phyloP scores from a whole-genome alignment of 1,284 basidiomycete genomes.

The Trametes versicolor region DNA sequence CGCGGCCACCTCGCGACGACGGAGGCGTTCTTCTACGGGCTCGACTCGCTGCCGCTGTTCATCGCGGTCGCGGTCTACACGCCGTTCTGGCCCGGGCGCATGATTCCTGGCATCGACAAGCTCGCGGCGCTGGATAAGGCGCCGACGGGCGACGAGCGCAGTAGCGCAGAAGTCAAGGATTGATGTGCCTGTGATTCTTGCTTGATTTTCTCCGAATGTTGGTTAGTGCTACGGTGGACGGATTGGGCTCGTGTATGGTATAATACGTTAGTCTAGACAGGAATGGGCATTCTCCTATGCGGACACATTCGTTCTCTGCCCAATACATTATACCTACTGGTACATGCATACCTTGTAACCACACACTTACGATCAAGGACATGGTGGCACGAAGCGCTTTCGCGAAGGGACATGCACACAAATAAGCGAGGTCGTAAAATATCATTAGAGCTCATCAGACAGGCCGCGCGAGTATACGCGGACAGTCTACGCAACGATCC shows the following conservation, averaged over 20 bases:
- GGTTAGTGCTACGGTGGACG: not conserved
- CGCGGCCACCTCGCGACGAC: constrained; percentile 67
- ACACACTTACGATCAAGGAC: too few species aligned
- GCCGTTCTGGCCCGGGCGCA: constrained; percentile 69
- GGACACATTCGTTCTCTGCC: not conserved
- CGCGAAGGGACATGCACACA: too few species aligned
- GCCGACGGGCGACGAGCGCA: constrained; percentile 5
- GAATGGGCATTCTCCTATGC: not conserved
- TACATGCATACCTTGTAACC: too few species aligned
- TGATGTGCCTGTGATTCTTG: not conserved
- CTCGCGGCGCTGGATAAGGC: constrained; percentile 15
- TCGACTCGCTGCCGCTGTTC: constrained; percentile 74
- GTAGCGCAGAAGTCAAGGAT: constrained; percentile 13
- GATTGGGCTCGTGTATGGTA: not conserved
- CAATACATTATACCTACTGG: not conserved
- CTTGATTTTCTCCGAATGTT: not conserved
- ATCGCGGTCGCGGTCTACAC: constrained; percentile 66
- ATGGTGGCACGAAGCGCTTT: too few species aligned
- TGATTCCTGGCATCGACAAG: constrained; percentile 48
- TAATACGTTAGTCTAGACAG: not conserved
- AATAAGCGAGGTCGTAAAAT: not conserved
- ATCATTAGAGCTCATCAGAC: not conserved
- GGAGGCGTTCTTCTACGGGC: constrained; percentile 64
- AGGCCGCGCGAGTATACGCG: not conserved
- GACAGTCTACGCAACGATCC: not conserved